Conservation (phyloP, 768 basidiomycete species). For the Ephemerocybe angulata region DNA sequence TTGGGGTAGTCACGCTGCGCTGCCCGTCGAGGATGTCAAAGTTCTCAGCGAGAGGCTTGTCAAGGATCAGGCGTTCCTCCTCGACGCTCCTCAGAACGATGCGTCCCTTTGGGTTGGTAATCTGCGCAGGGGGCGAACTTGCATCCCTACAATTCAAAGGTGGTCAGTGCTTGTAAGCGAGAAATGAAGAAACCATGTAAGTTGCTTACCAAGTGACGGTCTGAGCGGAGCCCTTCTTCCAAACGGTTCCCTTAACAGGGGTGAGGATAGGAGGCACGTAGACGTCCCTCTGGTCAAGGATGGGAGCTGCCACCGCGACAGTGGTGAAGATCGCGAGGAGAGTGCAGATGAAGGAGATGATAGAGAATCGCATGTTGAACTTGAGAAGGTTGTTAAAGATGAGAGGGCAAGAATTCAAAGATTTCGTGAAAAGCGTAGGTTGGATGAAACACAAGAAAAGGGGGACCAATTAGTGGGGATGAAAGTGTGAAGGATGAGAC, state of each 20-base stretch:
- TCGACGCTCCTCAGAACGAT: conserved; percentile 38
- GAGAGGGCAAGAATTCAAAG: no score
- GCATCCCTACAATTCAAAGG: conserved; percentile 30
- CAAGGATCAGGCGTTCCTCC: conserved; percentile 21
- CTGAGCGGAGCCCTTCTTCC: conserved; percentile 37
- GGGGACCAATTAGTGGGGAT: no score
- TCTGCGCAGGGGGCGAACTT: conserved; percentile 37
- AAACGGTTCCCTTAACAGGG: conserved; percentile 34
- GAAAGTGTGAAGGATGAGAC: no score
- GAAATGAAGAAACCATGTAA: neutral
- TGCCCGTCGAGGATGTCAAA: conserved; percentile 38
- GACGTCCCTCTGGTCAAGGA: conserved; percentile 39
- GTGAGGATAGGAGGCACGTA: conserved; percentile 41
- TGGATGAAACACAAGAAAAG: no score
- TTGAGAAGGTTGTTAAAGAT: no score
- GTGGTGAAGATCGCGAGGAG: conserved; percentile 11
- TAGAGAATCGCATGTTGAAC: conserved; percentile 1
- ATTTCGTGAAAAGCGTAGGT: no score
- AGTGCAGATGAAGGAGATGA: conserved; percentile 11
- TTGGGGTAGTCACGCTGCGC: conserved; percentile 32
- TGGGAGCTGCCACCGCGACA: conserved; percentile 18
- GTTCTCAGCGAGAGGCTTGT: conserved; percentile 18
- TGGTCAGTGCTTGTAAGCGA: neutral
- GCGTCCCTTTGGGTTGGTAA: conserved; percentile 44
- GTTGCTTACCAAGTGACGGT: conserved; percentile 43